These are phyloP conservation scores for Tetrahymena malaccensis DNA, from an alignment of 73 alveolate genomes.

Conservation along the genomic window DNA sequence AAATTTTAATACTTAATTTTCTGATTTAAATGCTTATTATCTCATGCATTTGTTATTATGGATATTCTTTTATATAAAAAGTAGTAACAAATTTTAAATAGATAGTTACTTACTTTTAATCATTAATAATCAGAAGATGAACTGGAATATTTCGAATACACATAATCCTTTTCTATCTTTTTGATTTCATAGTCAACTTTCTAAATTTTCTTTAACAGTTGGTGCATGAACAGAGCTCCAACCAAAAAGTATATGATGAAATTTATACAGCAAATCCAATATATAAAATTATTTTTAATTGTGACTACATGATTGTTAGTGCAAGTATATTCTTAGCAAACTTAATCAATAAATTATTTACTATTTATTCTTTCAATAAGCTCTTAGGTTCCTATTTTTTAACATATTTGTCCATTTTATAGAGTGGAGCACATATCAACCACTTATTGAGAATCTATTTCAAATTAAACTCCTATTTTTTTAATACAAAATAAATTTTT, in stretches of 20 bases:
- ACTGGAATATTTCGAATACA: not conserved
- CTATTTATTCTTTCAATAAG: not conserved
- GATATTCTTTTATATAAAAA: not conserved
- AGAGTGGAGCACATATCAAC: not conserved
- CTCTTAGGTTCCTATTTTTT: not conserved
- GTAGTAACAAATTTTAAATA: too few species aligned
- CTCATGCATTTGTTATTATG: not conserved
- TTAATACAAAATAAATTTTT: too few species aligned
- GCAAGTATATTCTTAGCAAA: not conserved
- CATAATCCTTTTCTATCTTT: not conserved
- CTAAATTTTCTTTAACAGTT: not conserved
- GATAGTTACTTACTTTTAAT: not conserved
- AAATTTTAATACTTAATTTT: too few species aligned
- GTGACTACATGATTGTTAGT: not conserved
- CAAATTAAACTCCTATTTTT: not conserved
- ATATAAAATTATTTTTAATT: not conserved
- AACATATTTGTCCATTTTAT: not conserved
- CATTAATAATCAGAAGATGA: not conserved
- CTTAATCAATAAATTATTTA: not conserved
- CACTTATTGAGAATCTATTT: not conserved
- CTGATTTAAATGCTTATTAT: too few species aligned
- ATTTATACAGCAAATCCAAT: not conserved
- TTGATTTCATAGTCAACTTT: not conserved
- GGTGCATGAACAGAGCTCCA: not conserved
- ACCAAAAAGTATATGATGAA: not conserved